Conservation (phyloP, 352 stramenopile species). For the Globisporangium rhizosaccharum region DNA sequence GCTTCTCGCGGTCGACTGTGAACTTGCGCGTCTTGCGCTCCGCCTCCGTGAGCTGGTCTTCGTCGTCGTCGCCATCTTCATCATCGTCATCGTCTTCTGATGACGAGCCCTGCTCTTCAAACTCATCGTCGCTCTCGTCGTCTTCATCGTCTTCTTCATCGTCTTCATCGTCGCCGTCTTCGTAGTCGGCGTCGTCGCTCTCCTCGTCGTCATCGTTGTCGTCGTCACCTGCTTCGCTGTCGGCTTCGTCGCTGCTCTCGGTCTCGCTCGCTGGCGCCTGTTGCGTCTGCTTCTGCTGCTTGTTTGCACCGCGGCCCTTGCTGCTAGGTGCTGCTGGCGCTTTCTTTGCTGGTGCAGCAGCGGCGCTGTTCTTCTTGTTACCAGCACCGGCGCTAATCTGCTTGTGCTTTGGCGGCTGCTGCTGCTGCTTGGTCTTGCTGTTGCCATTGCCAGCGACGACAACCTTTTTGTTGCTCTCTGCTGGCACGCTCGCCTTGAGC, state of each 20-base stretch:
- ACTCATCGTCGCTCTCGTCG: conserved; percentile 55
- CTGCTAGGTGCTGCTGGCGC: conserved; percentile 12
- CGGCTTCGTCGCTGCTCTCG: conserved; percentile 16
- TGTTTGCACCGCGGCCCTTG: conserved; percentile 3
- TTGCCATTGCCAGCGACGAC: conserved; percentile 4
- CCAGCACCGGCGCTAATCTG: not conserved
- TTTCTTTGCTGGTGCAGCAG: conserved; percentile 1
- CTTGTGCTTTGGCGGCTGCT: not conserved
- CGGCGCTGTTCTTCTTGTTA: conserved; percentile 3
- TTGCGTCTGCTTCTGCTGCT: conserved; percentile 12
- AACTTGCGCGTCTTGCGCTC: conserved; percentile 81
- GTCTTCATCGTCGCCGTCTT: conserved; percentile 28
- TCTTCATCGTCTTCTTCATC: conserved; percentile 27
- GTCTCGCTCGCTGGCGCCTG: conserved; percentile 16
- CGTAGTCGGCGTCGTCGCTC: conserved; percentile 39
- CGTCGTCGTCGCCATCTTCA: conserved; percentile 59
- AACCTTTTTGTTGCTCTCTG: conserved; percentile 18
- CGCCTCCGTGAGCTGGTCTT: conserved; percentile 64
- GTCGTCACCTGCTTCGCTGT: conserved; percentile 14
- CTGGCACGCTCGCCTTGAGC: conserved; percentile 17
- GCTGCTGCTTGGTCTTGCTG: not conserved
- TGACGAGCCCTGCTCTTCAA: conserved; percentile 84
- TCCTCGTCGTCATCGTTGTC: conserved; percentile 46
- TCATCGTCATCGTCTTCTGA: conserved; percentile 62
- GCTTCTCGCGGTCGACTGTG: conserved; percentile 61